Base-by-base conservation (phyloP, 2,329 filamentous ascomycete genomes). In the Paecilomyces formosus region DNA sequence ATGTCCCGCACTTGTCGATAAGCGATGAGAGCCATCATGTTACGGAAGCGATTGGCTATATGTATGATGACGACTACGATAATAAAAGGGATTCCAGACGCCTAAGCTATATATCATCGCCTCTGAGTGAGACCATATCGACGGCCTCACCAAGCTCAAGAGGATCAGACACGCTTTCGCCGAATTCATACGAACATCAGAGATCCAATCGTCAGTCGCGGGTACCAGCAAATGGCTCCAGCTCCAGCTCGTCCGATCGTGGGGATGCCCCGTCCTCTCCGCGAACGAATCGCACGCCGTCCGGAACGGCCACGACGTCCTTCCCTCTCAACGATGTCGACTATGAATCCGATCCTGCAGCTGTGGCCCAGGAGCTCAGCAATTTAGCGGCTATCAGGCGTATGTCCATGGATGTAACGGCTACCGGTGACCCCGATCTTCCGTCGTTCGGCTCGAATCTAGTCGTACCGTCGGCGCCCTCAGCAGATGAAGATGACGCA, bases 11-110 rank as follows among this genome's bases (percentile, higher is more conserved):
- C 65, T 78, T 87, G 61, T 86, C 84, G 66, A 87, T 96, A 73
- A 94, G 89, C 74, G 92, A 96, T 76, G 89, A 92, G 61, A 91
- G 84, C 76, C 91, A 96, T 77, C 92, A 96, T 83, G 90, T 96
- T 72, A 96, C 92, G 58, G 92, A 96, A 74, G 89, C 91, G 60
- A 96, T 96, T 74, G 90, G 90, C 56, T 92, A 92, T 67, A 84
- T 96, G 76, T 96, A 97, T 76, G 90, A 89, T 68, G 88, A 90
- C 70, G 85, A 87, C 65, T 84, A 90, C 67, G 76, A 82, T 66
- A 79, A 76, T 66, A 79, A 76, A 65, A 77, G 79, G 67, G 82
- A 85, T 65, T 84, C 80, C 49, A 85, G 88, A 53, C 89, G 89
- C 35, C 76, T 92, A 67, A 93, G 89, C 77, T 94, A 91, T 76